phyloP scores from a whole-genome alignment of 164 flowering plant species.

The Vitis amurensis region DNA sequence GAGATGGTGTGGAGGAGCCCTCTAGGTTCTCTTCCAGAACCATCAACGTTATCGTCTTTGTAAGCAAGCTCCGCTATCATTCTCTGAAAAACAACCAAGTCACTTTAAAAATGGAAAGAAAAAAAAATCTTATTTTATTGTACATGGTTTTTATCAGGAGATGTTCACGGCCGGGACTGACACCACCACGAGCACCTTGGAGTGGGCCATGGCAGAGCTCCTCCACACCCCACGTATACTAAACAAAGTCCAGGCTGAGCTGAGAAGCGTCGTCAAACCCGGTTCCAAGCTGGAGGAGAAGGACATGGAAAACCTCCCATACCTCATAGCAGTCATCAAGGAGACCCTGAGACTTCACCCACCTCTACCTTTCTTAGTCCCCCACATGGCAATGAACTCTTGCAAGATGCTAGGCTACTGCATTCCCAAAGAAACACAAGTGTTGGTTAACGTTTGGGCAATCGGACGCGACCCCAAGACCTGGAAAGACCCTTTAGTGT shows the following conservation, averaged over 20 bases:
- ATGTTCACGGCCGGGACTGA: slow-evolving; percentile 62
- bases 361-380: slow-evolving; percentile 49
- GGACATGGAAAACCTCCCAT: slow-evolving; percentile 45
- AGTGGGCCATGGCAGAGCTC: slow-evolving; percentile 64
- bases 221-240: slow-evolving; percentile 37
- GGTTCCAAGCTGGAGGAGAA: slow-evolving; percentile 32
- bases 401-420: slow-evolving; percentile 36
- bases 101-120: too few relatives aligned
- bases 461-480: slow-evolving; percentile 47
- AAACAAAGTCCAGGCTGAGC: slow-evolving; percentile 35
- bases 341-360: slow-evolving; percentile 62
- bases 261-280: slow-evolving; percentile 13
- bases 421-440: slow-evolving; percentile 45
- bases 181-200: slow-evolving; percentile 51
- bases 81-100: too few relatives aligned
- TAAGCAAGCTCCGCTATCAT: slow-evolving; percentile 18
- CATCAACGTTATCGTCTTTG: slow-evolving; percentile 48
- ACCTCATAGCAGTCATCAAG: slow-evolving; percentile 48
- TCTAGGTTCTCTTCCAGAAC: slow-evolving; percentile 38
- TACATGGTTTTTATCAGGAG: slow-evolving; percentile 28
- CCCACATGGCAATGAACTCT: slow-evolving; percentile 42
- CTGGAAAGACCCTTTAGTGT: slow-evolving; percentile 40
- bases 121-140: too few relatives aligned
- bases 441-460: slow-evolving; percentile 56
- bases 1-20: slow-evolving; percentile 38